Evolutionary conservation across 371 early-diverging fungal species (phyloP), one percentile per base, ranked within the genome.

Genomic region (Zychaea mexicana): DNA sequence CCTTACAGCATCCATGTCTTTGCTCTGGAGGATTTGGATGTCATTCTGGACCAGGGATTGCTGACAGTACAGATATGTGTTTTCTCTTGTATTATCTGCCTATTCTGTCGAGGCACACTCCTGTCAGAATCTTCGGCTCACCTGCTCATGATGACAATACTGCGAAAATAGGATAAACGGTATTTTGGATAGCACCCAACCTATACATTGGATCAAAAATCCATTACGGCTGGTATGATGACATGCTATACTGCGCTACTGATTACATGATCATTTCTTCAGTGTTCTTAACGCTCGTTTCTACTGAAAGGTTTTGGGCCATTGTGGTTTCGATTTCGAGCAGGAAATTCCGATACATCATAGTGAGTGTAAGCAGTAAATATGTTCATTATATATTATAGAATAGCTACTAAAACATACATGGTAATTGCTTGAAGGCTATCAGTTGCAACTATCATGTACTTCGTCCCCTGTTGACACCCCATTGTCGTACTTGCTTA

Each of bases 11-110:
- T n/a, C 38, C 28, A 45, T 56, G 24, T 42, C 28, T 57, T 64
- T 39, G 39, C 46, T 2, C 52, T 62, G 17, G 54, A 62, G 22
- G 28, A 52, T 15, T 39, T 62, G 1, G 62, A 62, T 54, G 54
- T 53, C 22, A 26, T 62, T 21, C 39, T 62, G 4, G 24, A 39
- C 24, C 27, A 27, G 2, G 62, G 52, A 9, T 42, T 42, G n/a
- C 30, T 62, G 12, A 26, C 13, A 6, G 21, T 62, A 15, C 33
- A 62, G 26, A 53, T 62, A 36, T 62, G 53, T 49, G 28, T 56
- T 56, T 19, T 32, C 30, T 4, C 28, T 10, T 22, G 33, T 56
- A 22, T 13, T 22, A 12, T 31, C 19, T 36, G 17, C 10, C 24
- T 17, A 17, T 42, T 27, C 19, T 39, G 6, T 9, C 7, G 13